Evolutionary conservation across 2,329 filamentous ascomycete species (phyloP).

Genomic region (Pezizomycotina sp.): DNA sequence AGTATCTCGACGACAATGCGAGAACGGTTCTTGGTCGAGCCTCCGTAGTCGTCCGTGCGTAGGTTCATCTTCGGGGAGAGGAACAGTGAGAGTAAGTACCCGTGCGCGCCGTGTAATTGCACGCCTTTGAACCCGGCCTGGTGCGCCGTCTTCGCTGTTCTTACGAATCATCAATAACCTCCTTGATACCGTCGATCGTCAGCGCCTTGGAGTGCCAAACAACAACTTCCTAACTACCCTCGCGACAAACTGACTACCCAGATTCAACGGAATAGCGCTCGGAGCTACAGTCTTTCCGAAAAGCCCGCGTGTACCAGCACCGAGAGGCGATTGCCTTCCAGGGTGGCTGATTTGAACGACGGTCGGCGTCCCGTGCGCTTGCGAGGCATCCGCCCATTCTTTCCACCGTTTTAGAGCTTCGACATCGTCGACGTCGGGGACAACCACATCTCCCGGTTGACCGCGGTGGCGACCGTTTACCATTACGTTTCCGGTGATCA

Average conservation of each 20-base stretch:
- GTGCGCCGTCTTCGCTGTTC: slow-evolving; percentile 36
- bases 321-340: slow-evolving; percentile 32
- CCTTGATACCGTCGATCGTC: slow-evolving; percentile 38
- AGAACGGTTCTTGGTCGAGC: slow-evolving; percentile 48
- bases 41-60: slow-evolving; percentile 49
- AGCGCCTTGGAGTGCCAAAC: slow-evolving; percentile 43
- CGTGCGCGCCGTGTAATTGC: slow-evolving; percentile 41
- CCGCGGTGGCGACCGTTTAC: slow-evolving; percentile 32
- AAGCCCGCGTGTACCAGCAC: slow-evolving; percentile 29
- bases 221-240: slow-evolving; percentile 27
- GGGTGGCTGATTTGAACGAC: slow-evolving; percentile 36
- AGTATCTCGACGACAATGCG: slow-evolving; percentile 43
- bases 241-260: slow-evolving; percentile 31
- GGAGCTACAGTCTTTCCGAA: slow-evolving; percentile 33
- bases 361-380: slow-evolving; percentile 28
- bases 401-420: slow-evolving; percentile 31
- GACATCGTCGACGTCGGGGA: too few species aligned
- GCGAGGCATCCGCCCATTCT: slow-evolving; percentile 28
- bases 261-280: slow-evolving; percentile 31
- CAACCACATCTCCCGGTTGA: slow-evolving; percentile 27
- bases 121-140: slow-evolving; percentile 39
- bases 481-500: slow-evolving; percentile 38
- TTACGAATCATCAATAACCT: slow-evolving; percentile 39
- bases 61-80: slow-evolving; percentile 37
- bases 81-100: slow-evolving; percentile 43